phyloP scores from a whole-genome alignment of 306 rosid species.

The Vachellia pachyceras region DNA sequence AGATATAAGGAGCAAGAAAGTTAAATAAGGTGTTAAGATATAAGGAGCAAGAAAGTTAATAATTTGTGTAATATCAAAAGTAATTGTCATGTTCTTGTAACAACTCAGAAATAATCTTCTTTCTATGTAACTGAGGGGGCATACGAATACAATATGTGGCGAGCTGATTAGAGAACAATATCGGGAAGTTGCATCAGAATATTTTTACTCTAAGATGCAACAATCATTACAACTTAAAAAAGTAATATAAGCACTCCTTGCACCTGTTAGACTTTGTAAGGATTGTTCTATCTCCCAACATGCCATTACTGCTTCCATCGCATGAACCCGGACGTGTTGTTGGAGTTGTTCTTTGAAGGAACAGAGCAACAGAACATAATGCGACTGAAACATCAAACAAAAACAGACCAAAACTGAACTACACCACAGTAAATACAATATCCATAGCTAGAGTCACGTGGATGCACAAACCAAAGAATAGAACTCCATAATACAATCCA shows the following conservation, averaged over 20 bases:
- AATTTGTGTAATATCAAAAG: neutral
- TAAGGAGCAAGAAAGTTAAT: too few relatives aligned
- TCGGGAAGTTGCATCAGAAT: neutral
- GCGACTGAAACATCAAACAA: constrained; percentile 61
- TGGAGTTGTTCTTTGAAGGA: constrained; percentile 95
- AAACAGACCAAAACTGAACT: constrained; percentile 22
- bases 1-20: neutral
- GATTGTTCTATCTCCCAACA: constrained; percentile 99
- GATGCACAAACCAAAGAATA: neutral
- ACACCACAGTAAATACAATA: neutral
- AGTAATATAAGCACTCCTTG: neutral
- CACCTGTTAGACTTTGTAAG: constrained; percentile 91
- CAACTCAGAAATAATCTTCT: neutral
- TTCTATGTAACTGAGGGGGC: neutral
- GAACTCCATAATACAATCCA: neutral
- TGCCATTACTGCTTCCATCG: constrained; percentile 99
- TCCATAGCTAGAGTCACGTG: neutral
- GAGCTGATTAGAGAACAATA: neutral
- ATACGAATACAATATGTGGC: neutral
- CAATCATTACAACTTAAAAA: neutral
- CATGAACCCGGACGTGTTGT: constrained; percentile 92
- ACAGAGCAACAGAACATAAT: constrained; percentile 87
- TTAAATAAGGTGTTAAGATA: too few relatives aligned
- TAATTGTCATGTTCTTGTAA: neutral
- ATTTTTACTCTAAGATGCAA: constrained; percentile 30